phyloP scores from a whole-genome alignment of 768 basidiomycete species.

The Suillus paluster region DNA sequence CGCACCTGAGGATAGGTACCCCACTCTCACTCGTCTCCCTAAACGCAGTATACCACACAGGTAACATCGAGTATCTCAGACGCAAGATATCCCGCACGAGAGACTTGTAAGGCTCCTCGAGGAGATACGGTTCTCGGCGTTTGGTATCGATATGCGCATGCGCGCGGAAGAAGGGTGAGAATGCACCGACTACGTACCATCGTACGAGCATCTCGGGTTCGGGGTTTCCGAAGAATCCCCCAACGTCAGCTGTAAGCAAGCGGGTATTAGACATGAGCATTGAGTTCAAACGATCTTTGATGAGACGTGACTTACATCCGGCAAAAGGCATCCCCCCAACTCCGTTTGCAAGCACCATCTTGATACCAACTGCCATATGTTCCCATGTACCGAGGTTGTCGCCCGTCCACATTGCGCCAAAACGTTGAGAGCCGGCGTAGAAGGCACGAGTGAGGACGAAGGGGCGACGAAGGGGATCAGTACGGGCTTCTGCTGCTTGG shows the following conservation, averaged over 20 bases:
- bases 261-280: no score
- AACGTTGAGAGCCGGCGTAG: slow-evolving; percentile 94
- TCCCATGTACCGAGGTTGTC: slow-evolving; percentile 98
- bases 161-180: slow-evolving; percentile 97
- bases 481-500: slow-evolving; percentile 79
- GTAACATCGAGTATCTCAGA: slow-evolving; percentile 84
- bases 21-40: slow-evolving; percentile 83
- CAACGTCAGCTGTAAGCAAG: slow-evolving; percentile 79
- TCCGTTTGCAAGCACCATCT: slow-evolving; percentile 89
- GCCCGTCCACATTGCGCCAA: slow-evolving; percentile 98
- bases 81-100: slow-evolving; percentile 80
- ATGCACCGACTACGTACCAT: slow-evolving; percentile 96
- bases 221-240: slow-evolving; percentile 98
- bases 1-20: slow-evolving; percentile 80
- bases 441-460: slow-evolving; percentile 96
- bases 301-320: slow-evolving; percentile 66
- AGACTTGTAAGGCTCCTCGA: slow-evolving; percentile 87
- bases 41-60: slow-evolving; percentile 98
- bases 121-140: slow-evolving; percentile 92
- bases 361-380: slow-evolving; percentile 91
- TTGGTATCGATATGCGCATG: slow-evolving; percentile 99
- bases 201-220: slow-evolving; percentile 91
- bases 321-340: slow-evolving; percentile 91
- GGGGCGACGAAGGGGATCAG: slow-evolving; percentile 77
- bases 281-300: no score